Evolutionary conservation across 306 rosid genomes (phyloP).

Genomic region (Ammopiptanthus mongolicus): DNA sequence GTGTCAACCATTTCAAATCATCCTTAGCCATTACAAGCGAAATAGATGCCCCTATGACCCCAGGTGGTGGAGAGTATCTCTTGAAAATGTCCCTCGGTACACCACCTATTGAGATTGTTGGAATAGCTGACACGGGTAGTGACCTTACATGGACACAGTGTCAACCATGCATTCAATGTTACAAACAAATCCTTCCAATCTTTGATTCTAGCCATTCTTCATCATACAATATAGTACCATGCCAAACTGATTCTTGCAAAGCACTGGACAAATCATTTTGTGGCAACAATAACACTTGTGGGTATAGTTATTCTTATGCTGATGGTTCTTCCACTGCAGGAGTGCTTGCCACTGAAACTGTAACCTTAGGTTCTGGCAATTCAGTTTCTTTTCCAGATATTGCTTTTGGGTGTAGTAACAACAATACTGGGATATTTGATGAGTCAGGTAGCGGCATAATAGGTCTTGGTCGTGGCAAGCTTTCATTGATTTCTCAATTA

Average conservation of each 20-base stretch:
- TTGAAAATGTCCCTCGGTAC: constrained; percentile 54
- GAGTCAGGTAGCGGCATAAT: constrained; percentile 36
- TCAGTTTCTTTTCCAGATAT: not conserved
- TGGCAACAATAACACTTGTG: not conserved
- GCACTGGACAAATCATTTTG: not conserved
- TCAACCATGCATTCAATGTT: constrained; percentile 46
- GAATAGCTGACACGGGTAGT: constrained; percentile 59
- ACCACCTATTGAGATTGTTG: constrained; percentile 36
- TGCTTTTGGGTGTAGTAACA: constrained; percentile 44
- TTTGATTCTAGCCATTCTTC: constrained; percentile 42
- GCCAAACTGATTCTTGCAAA: constrained; percentile 22
- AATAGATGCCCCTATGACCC: constrained; percentile 11
- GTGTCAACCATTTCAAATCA: not conserved
- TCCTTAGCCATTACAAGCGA: not conserved
- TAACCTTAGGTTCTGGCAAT: constrained; percentile 6
- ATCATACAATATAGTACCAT: constrained; percentile 27
- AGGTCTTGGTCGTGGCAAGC: constrained; percentile 46
- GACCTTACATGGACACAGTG: constrained; percentile 68
- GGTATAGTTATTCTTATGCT: constrained; percentile 31
- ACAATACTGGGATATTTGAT: constrained; percentile 38
- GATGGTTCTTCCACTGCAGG: constrained; percentile 47
- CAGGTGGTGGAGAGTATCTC: constrained; percentile 39
- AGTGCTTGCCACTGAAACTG: constrained; percentile 36
- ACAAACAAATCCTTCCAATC: constrained; percentile 38
- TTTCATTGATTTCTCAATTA: constrained; percentile 57